A percentile compares a stretch with the other conserved stretches of the same genome.
These are phyloP conservation scores for Cenchrus fungigraminus DNA, from an alignment of 176 grass and related monocot species.

Conservation along the genomic window DNA sequence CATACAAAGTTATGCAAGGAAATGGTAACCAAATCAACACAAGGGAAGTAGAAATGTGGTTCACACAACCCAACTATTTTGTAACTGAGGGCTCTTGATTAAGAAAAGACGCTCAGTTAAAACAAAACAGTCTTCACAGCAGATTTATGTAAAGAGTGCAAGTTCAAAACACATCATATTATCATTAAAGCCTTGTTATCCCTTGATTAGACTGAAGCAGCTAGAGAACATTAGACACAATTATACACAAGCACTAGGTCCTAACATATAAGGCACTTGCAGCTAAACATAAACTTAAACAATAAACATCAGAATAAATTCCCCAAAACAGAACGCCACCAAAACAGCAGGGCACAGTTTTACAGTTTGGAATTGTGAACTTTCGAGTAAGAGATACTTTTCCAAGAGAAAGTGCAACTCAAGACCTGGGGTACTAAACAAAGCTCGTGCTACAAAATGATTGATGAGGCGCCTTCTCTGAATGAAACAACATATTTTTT, in stretches of 20 bases:
- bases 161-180: not conserved
- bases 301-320: slow-evolving; percentile 5
- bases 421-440: not conserved
- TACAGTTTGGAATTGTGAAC: not conserved
- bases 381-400: not conserved
- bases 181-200: not conserved
- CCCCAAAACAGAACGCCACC: not conserved
- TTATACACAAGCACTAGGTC: not conserved
- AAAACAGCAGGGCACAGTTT: not conserved
- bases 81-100: not conserved
- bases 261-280: not conserved
- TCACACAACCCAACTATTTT: slow-evolving; percentile 1
- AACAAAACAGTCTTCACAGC: not conserved
- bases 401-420: not conserved
- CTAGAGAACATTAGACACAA: not conserved
- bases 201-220: not conserved
- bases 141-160: not conserved
- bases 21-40: not conserved
- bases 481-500: not conserved
- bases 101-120: not conserved
- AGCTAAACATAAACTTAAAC: not conserved
- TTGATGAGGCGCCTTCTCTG: not conserved
- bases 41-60: not conserved
- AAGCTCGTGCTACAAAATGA: not conserved
- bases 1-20: not conserved